Percentiles rank a stretch among this genome's conserved stretches.
phyloP scores from a whole-genome alignment of 2,329 filamentous ascomycete genomes.

The Monilinia polystroma region DNA sequence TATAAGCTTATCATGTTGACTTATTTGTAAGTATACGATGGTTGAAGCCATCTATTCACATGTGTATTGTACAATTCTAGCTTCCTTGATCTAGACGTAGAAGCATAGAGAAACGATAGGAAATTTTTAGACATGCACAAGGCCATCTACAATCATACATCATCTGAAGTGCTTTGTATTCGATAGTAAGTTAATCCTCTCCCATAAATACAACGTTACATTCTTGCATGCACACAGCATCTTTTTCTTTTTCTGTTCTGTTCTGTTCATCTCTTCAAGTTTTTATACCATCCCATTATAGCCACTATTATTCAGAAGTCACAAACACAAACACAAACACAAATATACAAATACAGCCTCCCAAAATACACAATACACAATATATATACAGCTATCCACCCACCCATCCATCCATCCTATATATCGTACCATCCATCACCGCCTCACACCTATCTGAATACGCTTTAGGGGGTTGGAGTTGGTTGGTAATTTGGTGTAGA shows the following conservation, averaged over 20 bases:
- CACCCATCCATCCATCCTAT: no score
- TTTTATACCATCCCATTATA: no score
- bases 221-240: not conserved
- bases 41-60: not conserved
- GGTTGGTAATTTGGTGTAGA: no score
- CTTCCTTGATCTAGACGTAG: not conserved
- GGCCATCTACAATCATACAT: not conserved
- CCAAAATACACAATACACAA: no score
- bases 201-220: not conserved
- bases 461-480: no score
- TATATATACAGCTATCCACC: no score
- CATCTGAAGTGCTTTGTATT: not conserved
- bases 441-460: no score
- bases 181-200: not conserved
- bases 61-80: not conserved
- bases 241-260: not conserved
- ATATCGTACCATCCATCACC: no score
- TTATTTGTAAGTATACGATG: not conserved
- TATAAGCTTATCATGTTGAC: not conserved
- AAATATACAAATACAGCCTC: no score
- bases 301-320: no score
- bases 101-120: not conserved
- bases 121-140: not conserved
- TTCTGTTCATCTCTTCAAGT: no score
- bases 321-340: no score